Percentiles rank a stretch among this genome's conserved stretches.
Conservation (phyloP, 2,329 filamentous ascomycete genomes). For the Capronia coronata region DNA sequence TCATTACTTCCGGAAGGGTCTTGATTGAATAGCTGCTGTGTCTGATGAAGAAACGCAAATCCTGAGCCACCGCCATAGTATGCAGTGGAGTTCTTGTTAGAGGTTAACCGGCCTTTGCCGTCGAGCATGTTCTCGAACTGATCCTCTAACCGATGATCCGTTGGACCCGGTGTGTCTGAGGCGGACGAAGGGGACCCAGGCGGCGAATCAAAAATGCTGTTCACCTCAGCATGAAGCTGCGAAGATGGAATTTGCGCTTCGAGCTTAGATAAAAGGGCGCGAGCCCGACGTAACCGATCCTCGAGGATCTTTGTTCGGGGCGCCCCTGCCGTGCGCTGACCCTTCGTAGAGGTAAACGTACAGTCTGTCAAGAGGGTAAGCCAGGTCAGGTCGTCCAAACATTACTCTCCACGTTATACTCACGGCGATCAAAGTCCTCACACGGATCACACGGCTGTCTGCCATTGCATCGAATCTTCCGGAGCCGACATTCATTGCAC, state of each 20-base stretch:
- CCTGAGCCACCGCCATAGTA: constrained; percentile 23
- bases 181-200: constrained; percentile 9
- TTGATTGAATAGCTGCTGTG: constrained; percentile 15
- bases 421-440: constrained; percentile 14
- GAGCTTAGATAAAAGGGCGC: constrained; percentile 11
- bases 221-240: constrained; percentile 10
- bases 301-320: constrained; percentile 21
- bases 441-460: constrained; percentile 39
- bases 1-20: constrained; percentile 1
- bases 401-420: background rate
- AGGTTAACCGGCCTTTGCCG: constrained; percentile 14
- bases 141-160: constrained; percentile 9
- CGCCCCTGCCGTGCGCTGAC: constrained; percentile 10
- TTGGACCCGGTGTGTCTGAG: constrained; percentile 3
- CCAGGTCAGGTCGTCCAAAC: background rate
- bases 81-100: constrained; percentile 9
- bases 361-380: constrained; percentile 13
- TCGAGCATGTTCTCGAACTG: constrained; percentile 24
- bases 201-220: constrained; percentile 19
- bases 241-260: constrained; percentile 11
- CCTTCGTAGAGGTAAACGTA: constrained; percentile 16
- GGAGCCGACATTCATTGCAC: constrained; percentile 38
- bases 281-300: constrained; percentile 20
- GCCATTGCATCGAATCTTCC: constrained; percentile 40
- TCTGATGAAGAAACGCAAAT: constrained; percentile 20